Evolutionary conservation across 805 yeast genomes (phyloP).

Genomic region (Yarrowia hollandica): DNA sequence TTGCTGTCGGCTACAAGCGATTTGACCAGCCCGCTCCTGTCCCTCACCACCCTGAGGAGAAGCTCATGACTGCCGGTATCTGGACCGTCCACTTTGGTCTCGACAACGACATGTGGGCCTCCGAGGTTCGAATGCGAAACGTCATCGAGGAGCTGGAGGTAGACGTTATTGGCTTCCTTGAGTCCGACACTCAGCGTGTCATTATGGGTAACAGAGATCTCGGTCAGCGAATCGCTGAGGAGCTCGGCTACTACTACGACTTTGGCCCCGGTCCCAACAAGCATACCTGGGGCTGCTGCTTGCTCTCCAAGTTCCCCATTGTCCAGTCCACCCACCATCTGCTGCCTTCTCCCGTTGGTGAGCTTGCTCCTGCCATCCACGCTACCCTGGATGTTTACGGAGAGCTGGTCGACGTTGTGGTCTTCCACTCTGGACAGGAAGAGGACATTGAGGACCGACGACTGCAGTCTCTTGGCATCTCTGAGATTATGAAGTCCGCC

Average conservation of each 20-base stretch:
- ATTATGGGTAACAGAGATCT: slow-evolving; percentile 95
- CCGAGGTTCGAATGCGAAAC: slow-evolving; percentile 85
- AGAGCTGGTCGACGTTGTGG: slow-evolving; percentile 83
- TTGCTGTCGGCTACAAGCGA: slow-evolving; percentile 56
- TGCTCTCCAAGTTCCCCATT: slow-evolving; percentile 92
- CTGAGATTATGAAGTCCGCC: slow-evolving; percentile 74
- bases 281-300: slow-evolving; percentile 97
- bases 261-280: slow-evolving; percentile 97
- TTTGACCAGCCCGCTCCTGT: slow-evolving; percentile 60
- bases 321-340: slow-evolving; percentile 85
- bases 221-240: slow-evolving; percentile 88
- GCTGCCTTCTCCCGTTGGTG: slow-evolving; percentile 96
- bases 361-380: slow-evolving; percentile 95
- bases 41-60: slow-evolving; percentile 69
- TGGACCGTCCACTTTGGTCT: slow-evolving; percentile 98
- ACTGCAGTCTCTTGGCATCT: slow-evolving; percentile 73
- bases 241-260: slow-evolving; percentile 90
- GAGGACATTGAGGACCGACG: slow-evolving; percentile 94
- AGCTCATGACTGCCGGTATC: slow-evolving; percentile 87
- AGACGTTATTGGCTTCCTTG: slow-evolving; percentile 87
- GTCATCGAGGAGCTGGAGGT: slow-evolving; percentile 81
- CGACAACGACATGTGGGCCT: slow-evolving; percentile 98
- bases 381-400: slow-evolving; percentile 94
- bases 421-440: slow-evolving; percentile 97
- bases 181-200: slow-evolving; percentile 89